Base-by-base conservation (phyloP, 345 rosid species). In the Trapa bicornis region DNA sequence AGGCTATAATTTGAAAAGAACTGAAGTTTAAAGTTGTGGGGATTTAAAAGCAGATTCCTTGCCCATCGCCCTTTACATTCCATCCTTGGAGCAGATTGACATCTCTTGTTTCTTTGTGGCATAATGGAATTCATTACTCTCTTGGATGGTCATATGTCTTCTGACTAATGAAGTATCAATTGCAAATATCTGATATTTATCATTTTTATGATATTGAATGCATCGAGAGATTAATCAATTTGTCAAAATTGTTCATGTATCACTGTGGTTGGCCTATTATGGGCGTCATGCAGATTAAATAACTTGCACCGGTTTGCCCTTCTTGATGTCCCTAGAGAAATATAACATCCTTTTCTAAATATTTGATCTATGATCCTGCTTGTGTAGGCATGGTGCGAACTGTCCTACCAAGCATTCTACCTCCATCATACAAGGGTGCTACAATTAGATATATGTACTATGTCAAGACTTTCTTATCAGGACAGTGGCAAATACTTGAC, bases 391-490 rank as follows among this genome's bases (percentile, higher is more conserved):
- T 85, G 66, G 84, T 91, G 65, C 84, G 96, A 63, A 79, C 85
- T 75, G 75, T 67, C 74, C 82, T 94, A 72, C 96, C 99, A 37
- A 74, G 72, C 65, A 68, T 85, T 65, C 73, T 94, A 81, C 99
- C 96, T 22, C 99, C 99, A 63, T 87, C 96, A 43, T 94, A 84
- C 73, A 85, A 75, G 72, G 99, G 99, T 72, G 75, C 92, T 64
- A 85, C 97, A 47, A 74, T 91, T 79, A 95, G 99, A 68, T 94
- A 91, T 74, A 65, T 87, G 54, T 94, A 91, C 83, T 94, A 84
- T 70, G 78, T 94, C 41, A 86, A 79, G 81, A 70, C 83, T 82
- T 75, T 78, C 65, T 73, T 94, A 76, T 76, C 65, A 54, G 89
- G 83, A 68, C 81, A 74, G 68, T 80, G 88, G 96, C 78, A 87